These are phyloP conservation scores for Malania oleifera DNA, from an alignment of 164 flowering plant genomes.

Conservation along the genomic window DNA sequence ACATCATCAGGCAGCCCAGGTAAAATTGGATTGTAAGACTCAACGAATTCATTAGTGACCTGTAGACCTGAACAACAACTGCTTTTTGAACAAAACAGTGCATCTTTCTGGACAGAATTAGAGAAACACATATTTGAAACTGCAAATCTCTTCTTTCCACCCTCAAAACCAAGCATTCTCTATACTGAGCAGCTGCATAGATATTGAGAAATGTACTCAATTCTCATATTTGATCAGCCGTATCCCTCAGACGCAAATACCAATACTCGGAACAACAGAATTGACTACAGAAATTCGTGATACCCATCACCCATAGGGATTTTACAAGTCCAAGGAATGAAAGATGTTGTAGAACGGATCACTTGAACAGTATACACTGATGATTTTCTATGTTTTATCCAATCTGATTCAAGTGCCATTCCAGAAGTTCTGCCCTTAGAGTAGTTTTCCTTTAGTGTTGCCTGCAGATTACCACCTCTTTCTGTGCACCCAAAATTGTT, in stretches of 20 bases:
- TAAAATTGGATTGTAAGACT: constrained; percentile 49
- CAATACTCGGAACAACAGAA: constrained; percentile 2
- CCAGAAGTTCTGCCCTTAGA: constrained; percentile 29
- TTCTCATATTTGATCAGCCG: constrained; percentile 12
- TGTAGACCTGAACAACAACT: constrained; percentile 15
- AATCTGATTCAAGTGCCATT: constrained; percentile 65
- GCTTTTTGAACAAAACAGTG: constrained; percentile 28
- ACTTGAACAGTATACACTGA: constrained; percentile 39
- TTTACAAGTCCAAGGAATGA: constrained; percentile 76
- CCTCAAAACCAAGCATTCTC: constrained; percentile 47
- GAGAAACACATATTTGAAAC: constrained; percentile 48
- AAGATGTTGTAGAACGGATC: constrained; percentile 40
- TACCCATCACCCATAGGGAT: constrained; percentile 69
- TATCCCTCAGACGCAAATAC: constrained; percentile 8
- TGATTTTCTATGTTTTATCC: constrained; percentile 40
- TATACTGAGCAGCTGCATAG: constrained; percentile 5
- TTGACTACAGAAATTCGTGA: constrained; percentile 62
- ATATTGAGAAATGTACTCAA: constrained; percentile 12
- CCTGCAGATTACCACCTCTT: constrained; percentile 11
- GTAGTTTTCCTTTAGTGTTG: constrained; percentile 17
- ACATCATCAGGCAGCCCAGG: constrained; percentile 97
- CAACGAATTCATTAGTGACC: constrained; percentile 21
- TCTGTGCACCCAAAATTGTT: constrained; percentile 18
- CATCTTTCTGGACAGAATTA: constrained; percentile 22
- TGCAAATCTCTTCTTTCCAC: constrained; percentile 38